Evolutionary conservation across 768 basidiomycete species (phyloP).

Genomic region (Vararia minispora): DNA sequence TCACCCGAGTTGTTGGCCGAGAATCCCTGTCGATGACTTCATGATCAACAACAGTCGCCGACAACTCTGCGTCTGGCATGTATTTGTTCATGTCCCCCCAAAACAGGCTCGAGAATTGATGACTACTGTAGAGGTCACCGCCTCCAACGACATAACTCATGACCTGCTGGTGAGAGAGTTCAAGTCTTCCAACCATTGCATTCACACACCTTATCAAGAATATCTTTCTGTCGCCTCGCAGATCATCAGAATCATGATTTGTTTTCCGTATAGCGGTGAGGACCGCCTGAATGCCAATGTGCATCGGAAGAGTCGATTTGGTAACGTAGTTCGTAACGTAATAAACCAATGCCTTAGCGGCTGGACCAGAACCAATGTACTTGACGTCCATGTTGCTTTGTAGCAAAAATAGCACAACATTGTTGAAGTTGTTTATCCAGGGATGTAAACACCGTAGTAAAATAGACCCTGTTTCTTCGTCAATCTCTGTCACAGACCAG

Average conservation of each 20-base stretch:
- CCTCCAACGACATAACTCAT: not conserved
- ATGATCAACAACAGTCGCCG: too few species aligned
- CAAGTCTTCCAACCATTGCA: not conserved
- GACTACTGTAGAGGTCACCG: not conserved
- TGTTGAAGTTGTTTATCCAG: constrained; percentile 33
- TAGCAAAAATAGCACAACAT: constrained; percentile 8
- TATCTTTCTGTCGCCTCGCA: not conserved
- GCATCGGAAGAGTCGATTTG: constrained; percentile 29
- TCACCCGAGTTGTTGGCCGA: too few species aligned
- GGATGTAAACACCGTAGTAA: constrained; percentile 24
- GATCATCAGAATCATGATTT: too few species aligned
- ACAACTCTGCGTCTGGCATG: not conserved
- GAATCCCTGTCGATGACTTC: too few species aligned
- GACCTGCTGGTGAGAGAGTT: not conserved
- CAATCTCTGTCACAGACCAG: constrained; percentile 13
- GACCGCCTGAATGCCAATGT: constrained; percentile 18
- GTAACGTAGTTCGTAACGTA: constrained; percentile 41
- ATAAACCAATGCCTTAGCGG: constrained; percentile 30
- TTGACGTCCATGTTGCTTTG: constrained; percentile 39
- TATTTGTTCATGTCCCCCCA: not conserved
- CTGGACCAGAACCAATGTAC: constrained; percentile 28
- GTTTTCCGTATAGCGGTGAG: not conserved
- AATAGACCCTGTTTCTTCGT: constrained; percentile 23
- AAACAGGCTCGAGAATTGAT: not conserved
- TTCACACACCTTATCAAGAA: not conserved